A percentile compares a stretch with the other conserved stretches of the same genome.
Evolutionary conservation across 2,329 filamentous ascomycete genomes (phyloP).

Genomic region (Mycosphaerella arachidis): DNA sequence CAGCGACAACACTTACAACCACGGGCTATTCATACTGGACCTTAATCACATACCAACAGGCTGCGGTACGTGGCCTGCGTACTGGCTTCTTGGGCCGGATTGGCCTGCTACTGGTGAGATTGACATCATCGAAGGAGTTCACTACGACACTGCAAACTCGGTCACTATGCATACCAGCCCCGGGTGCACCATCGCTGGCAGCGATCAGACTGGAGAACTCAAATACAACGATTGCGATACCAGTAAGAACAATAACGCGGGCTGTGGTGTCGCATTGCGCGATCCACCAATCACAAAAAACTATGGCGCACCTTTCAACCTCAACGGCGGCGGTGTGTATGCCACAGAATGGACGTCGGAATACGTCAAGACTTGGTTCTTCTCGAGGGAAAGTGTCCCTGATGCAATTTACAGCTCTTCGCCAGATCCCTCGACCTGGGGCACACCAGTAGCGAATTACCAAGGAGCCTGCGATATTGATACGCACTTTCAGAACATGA

Average conservation of each 20-base stretch:
- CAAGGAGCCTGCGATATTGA: slow-evolving; percentile 40
- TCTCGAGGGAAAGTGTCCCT: slow-evolving; percentile 32
- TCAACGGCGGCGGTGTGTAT: slow-evolving; percentile 33
- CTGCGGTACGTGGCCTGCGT: slow-evolving; percentile 41
- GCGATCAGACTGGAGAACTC: slow-evolving; percentile 28
- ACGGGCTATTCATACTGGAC: slow-evolving; percentile 39
- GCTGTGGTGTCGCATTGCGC: slow-evolving; percentile 29
- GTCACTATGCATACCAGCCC: slow-evolving; percentile 32
- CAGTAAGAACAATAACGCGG: slow-evolving; percentile 25
- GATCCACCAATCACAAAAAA: slow-evolving; percentile 27
- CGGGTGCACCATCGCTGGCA: slow-evolving; percentile 31
- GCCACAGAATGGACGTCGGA: slow-evolving; percentile 35
- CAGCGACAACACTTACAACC: slow-evolving; percentile 36
- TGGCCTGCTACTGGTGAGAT: slow-evolving; percentile 35
- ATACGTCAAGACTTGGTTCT: slow-evolving; percentile 35
- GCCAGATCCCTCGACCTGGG: slow-evolving; percentile 61
- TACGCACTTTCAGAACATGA: slow-evolving; percentile 35
- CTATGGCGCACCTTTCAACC: slow-evolving; percentile 32
- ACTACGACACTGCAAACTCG: slow-evolving; percentile 25
- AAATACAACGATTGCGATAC: slow-evolving; percentile 27
- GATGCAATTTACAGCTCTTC: slow-evolving; percentile 39
- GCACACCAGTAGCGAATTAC: slow-evolving; percentile 60
- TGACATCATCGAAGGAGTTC: slow-evolving; percentile 37
- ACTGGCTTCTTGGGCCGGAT: slow-evolving; percentile 46
- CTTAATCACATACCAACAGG: slow-evolving; percentile 36